Base-by-base conservation (phyloP, 495 filamentous ascomycete genomes). In the Cercophora newfieldiana region DNA sequence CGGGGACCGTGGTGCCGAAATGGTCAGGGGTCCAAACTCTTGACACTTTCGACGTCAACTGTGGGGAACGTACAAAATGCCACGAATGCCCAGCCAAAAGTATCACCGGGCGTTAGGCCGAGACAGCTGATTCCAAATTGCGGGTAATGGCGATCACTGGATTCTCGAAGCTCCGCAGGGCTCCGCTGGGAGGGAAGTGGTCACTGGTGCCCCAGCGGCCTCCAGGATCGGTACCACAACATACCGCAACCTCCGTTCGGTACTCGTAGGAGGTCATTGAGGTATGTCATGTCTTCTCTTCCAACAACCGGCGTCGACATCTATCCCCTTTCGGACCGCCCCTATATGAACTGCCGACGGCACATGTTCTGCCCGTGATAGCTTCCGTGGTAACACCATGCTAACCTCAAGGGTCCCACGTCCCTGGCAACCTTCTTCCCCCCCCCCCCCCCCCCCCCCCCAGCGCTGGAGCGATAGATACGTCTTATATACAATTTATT, bases 71-170 rank as follows among this genome's bases (percentile, higher is more conserved):
- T 2, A 6, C 37, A 16, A 44, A 44, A 44, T 44, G 37, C 37
- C 37, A 44, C 37, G 37, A 14, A 44, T 44, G 37, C 37, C 37
- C 37, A 44, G 37, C 37, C 37, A 44, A 44, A 44, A 44, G 37
- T 44, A 44, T 44, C 37, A 44, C 37, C 21, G 50, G 50, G 24
- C 21, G 2, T 53, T 53, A 19, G 8, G 50, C 50, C 50, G 50
- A 53, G 50, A 53, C 50, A 53, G 4, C 21, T 3, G 50, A 53
- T 53, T 53, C 50, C 50, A 53, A 53, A 53, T 53, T 53, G 50
- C 50, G 50, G 50, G 50, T 53, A 53, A 53, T 53, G 50, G 19
- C n/a, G 24, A 53, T 53, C 19, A 24, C 50, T 26, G 37, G 4
- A 16, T 44, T 44, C 37, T 44, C 37, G 37, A 44, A 44, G 37